Base-by-base conservation (phyloP, 331 rosid species). In the Arachis monticola region DNA sequence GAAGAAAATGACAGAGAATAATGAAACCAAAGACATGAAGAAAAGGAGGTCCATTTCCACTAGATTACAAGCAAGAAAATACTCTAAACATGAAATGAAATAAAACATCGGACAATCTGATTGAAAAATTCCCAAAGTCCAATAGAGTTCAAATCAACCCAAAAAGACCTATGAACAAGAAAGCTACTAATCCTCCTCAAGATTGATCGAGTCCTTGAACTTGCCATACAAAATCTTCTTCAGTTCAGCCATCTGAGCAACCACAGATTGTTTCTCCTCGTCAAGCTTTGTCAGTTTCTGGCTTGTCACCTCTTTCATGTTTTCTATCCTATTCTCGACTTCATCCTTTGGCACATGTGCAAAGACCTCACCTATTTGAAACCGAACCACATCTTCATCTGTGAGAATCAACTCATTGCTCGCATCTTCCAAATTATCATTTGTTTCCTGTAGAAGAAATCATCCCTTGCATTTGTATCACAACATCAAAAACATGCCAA, bases 171-270 rank as follows among this genome's bases (percentile, higher is more conserved):
- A 27, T 27, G 30, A 27, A 27, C 30, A 27, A 60, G 47, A 27
- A 27, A 1, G 60, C 56, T 52, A 30, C 72, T 80, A 93, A 42
- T 93, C 97, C 83, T 93, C 98, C 83, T 93, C 97, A 50, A 93
- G 96, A 89, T 93, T 93, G 84, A 93, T 93, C 7, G 98, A 93
- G 72, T 93, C 98, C 55, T 91, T 86, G 90, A 93, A 93, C 83
- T 93, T 93, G 9, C 85, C 95, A 9, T 93, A 93, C 83, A 90
- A 67, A 68, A 27, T 80, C 79, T 90, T 93, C 91, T 27, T 27
- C 82, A 90, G 82, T 60, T 86, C 89, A 6, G 86, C 61, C 96
- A 93, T 93, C 85, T 93, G 96, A 60, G 90, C 87, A 48, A 90
- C 64, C 38, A 93, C 52, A 8, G 90, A 83, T n/a, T 72, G 80